Evolutionary conservation across 148 eudicot genomes (phyloP).

Genomic region (Camellia lanceoleosa): DNA sequence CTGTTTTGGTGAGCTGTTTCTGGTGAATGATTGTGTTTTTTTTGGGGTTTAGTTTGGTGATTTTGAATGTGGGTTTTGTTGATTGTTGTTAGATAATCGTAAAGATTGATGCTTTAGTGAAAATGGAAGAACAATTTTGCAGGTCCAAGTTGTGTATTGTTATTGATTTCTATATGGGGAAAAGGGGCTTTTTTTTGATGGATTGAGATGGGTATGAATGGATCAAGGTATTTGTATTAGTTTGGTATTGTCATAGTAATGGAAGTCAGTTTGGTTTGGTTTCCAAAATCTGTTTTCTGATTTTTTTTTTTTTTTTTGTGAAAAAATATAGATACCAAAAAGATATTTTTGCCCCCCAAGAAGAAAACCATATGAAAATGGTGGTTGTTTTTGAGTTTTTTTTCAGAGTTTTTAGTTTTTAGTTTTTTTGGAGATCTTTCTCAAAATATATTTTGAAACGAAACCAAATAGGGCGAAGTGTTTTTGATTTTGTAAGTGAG

Average conservation of each 20-base stretch:
- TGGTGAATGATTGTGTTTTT: background rate
- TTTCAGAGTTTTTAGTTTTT: too few species aligned
- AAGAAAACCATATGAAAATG: too few species aligned
- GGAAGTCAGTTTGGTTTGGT: too few species aligned
- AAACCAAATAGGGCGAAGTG: too few species aligned
- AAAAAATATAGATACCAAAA: background rate
- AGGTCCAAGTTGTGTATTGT: background rate
- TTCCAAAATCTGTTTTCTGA: too few species aligned
- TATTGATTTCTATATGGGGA: background rate
- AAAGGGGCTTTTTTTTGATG: background rate
- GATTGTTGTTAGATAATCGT: background rate
- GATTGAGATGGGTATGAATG: background rate
- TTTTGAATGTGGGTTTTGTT: constrained; percentile 17
- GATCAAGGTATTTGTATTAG: background rate
- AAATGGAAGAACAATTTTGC: background rate
- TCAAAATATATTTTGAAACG: too few species aligned
- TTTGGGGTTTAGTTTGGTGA: background rate
- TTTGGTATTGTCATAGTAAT: too few species aligned
- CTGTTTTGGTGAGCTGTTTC: constrained; percentile 7
- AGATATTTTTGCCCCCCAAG: too few species aligned
- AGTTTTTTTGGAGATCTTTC: too few species aligned
- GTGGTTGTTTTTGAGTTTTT: too few species aligned
- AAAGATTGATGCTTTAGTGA: constrained; percentile 3
- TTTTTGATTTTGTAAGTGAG: background rate
- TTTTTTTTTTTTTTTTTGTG: background rate